Base-by-base conservation (phyloP, 2,329 filamentous ascomycete genomes). In the Fusarium sp. region DNA sequence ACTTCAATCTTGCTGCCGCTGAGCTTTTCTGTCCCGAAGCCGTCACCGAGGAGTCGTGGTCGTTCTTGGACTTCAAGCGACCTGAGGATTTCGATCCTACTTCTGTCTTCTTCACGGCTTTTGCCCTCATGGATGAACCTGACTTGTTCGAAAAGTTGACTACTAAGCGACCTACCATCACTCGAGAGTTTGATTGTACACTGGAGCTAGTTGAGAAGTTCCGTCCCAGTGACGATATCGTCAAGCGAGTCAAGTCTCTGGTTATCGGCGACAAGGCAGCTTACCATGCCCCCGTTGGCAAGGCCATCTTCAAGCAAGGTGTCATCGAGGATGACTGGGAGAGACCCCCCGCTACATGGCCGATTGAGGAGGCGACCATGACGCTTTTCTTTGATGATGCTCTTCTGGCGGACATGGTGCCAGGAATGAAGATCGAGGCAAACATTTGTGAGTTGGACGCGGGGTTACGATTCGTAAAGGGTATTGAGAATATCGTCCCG, bases 1-100 rank as follows among this genome's bases (percentile, higher is more conserved):
- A 87, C 13, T 98, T 97, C 84, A 97, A 97, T 78, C 83, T 85
- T n/a, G 91, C 92, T 1, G 91, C 91, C 51, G 89, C 89, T 3
- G 87, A 86, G 12, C 82, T 97, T 1, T 93, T 92, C 74, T 88
- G 86, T 49, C 74, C 79, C 2, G 44, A 71, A 13, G 70, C 74
- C 0, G 25, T 30, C 13, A 65, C 78, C 7, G 62, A 79, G 2
- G 20, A 56, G 7, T 72, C 76, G 11, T 80, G 78, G 78, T 74
- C 74, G 2, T 72, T 77, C 48, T 61, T 70, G 6, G 56, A 69
- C 6, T 75, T 72, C 46, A 70, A 67, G 13, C 71, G 76, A 2
- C 79, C 86, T 1, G 77, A 84, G 3, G 76, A 82, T 7, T 79
- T 82, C 9, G 79, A 84, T 3, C 79, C 85, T 1, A 79, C 80